Evolutionary conservation across 140 eudicot genomes (phyloP), one percentile per base, ranked within the genome.

Genomic region (Cichorium intybus): DNA sequence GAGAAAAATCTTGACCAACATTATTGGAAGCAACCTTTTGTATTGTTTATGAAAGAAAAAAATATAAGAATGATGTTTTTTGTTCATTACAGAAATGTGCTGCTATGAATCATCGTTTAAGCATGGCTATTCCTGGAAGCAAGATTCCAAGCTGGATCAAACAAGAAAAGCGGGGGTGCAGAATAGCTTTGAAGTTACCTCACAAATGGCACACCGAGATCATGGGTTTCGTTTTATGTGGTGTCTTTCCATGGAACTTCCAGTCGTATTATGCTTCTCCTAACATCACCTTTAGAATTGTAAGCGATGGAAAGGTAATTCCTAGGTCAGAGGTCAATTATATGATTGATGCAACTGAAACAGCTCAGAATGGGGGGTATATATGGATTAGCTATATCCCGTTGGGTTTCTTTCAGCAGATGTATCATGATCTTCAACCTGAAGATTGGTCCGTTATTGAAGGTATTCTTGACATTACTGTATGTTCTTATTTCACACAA

Each of bases 341-440:
- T 26, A 21, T 52, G 0, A 51, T 31, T 4, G 4, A 2, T 23
- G 33, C 22, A 39, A 12, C 67, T 41, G 2, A 7, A 39, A 4
- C 34, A 22, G 22, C 52, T 8, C 34, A 37, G 26, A 22, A 31
- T 15, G 52, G 15, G 18, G 52, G 15, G 18, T 21, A 24, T 60
- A 34, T 60, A 5, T 60, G 52, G 66, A 14, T 60, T 60, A 39
- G 52, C 66, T 60, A 60, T 60, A 60, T 60, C 22, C 50, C 50
- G 1, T n/a, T 34, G 17, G 9, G 7, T 31, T 59, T 17, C 64
- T 59, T 59, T 59, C 64, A 59, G 10, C 24, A 49, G 24, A n/a
- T n/a, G n/a, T n/a, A n/a, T n/a, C n/a, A n/a, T n/a, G n/a, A n/a
- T n/a, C n/a, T n/a, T n/a, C n/a, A 18, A 4, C 5, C 34, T n/a